These are phyloP conservation scores for Yamagishiella unicocca DNA, from an alignment of 139 green algal genomes.

Conservation along the genomic window DNA sequence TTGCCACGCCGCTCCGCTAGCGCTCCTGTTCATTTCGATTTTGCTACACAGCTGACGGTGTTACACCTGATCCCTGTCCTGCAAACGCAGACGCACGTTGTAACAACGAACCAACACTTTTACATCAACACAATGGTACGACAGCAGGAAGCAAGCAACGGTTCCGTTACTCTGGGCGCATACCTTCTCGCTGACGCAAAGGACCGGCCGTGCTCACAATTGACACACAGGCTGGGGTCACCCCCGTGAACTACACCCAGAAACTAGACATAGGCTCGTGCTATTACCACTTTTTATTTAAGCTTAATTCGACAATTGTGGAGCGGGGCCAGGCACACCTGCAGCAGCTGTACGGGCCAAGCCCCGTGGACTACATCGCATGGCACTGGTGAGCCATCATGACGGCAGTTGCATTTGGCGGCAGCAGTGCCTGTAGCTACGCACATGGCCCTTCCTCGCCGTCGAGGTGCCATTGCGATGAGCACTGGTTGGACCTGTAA, in stretches of 20 bases:
- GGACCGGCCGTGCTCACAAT: too few relatives aligned
- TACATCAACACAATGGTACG: background rate
- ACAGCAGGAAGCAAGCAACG: too few relatives aligned
- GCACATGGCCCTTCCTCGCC: background rate
- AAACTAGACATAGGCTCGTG: background rate
- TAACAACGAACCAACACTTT: background rate
- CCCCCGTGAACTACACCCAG: background rate
- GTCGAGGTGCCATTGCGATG: background rate
- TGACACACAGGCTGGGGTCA: too few relatives aligned
- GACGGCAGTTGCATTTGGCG: background rate
- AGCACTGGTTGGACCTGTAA: background rate
- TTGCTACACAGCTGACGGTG: background rate
- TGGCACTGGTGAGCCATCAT: conserved; percentile 1
- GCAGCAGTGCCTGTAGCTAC: background rate
- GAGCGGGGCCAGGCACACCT: background rate
- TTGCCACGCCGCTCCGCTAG: background rate
- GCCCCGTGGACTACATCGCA: background rate
- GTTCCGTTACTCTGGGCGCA: too few relatives aligned
- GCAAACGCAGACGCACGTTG: background rate
- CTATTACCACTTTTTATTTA: conserved; percentile 4
- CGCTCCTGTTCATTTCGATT: background rate
- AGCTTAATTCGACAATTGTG: background rate
- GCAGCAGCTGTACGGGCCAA: background rate
- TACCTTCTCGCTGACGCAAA: too few relatives aligned
- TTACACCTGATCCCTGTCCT: background rate